These are phyloP conservation scores for Haplosporangium sp. DNA, from an alignment of 371 early-diverging fungal species.

Conservation along the genomic window DNA sequence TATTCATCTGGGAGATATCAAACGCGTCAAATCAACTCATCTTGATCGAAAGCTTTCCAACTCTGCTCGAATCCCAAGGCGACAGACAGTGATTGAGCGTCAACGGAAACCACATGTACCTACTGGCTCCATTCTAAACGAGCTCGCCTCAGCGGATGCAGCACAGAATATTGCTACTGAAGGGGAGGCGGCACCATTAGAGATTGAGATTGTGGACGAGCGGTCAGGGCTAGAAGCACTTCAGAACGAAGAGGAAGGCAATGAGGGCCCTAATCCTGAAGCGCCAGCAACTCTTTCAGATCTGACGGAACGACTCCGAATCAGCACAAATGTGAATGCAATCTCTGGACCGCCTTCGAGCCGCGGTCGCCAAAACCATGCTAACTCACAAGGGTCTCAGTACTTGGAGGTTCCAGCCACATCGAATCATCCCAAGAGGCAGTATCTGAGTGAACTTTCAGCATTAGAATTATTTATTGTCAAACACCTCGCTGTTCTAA, in stretches of 20 bases:
- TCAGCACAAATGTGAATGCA: conserved; percentile 5
- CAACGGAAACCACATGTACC: conserved; percentile 34
- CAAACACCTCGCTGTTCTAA: conserved; percentile 87
- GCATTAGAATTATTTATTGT: conserved; percentile 87
- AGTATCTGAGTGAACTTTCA: conserved; percentile 85
- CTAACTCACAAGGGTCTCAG: conserved; percentile 22
- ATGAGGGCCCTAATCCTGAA: conserved; percentile 28
- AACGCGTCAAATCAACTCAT: conserved; percentile 71
- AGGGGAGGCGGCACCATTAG: conserved; percentile 27
- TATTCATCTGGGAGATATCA: conserved; percentile 69
- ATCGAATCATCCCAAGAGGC: conserved; percentile 59
- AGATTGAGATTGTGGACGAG: conserved; percentile 51
- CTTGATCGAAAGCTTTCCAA: conserved; percentile 67
- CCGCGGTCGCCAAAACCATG: conserved; percentile 18
- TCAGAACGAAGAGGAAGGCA: conserved; percentile 66
- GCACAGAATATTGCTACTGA: conserved; percentile 58
- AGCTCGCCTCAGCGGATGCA: neutral
- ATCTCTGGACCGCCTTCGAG: conserved; percentile 12
- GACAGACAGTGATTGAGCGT: conserved; percentile 71
- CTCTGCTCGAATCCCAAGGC: conserved; percentile 68
- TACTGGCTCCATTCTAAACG: conserved; percentile 10
- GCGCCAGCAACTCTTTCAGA: conserved; percentile 43
- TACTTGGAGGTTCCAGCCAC: conserved; percentile 1
- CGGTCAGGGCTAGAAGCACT: conserved; percentile 85
- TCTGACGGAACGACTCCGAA: conserved; percentile 40